A percentile compares a stretch with the other conserved stretches of the same genome.
These are phyloP conservation scores for Pseudopyrenochaeta lycopersici DNA, from an alignment of 2,329 filamentous ascomycete genomes.

Conservation along the genomic window DNA sequence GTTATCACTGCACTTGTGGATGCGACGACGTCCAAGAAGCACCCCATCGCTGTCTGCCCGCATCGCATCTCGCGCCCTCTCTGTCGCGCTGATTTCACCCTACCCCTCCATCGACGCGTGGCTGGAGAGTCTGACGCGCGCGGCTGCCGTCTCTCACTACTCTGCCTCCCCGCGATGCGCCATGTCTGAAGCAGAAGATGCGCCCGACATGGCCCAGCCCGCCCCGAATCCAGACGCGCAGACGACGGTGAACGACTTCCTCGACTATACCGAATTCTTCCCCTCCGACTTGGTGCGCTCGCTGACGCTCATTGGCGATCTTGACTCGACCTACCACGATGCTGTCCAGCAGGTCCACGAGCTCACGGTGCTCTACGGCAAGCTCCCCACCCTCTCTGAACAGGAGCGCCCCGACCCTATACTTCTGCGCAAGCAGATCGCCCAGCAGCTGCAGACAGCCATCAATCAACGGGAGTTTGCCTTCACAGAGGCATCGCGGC, in stretches of 20 bases:
- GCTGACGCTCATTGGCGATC: constrained; percentile 66
- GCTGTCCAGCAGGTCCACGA: constrained; percentile 57
- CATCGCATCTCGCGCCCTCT: constrained; percentile 22
- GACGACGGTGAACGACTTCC: constrained; percentile 72
- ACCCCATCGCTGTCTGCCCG: constrained; percentile 19
- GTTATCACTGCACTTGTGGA: constrained; percentile 4
- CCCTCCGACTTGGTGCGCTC: constrained; percentile 71
- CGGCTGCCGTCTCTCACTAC: constrained; percentile 42
- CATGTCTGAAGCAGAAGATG: constrained; percentile 47
- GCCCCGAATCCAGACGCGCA: constrained; percentile 70
- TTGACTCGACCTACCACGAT: constrained; percentile 55
- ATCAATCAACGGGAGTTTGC: constrained; percentile 65
- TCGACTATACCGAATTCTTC: constrained; percentile 75
- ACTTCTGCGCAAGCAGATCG: constrained; percentile 64
- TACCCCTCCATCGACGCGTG: constrained; percentile 47
- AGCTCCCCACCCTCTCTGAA: constrained; percentile 60
- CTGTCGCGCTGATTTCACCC: constrained; percentile 40
- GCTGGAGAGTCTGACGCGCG: constrained; percentile 50
- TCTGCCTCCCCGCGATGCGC: constrained; percentile 44
- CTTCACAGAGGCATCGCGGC: constrained; percentile 64
- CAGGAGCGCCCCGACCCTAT: constrained; percentile 61
- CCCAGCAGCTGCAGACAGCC: constrained; percentile 62
- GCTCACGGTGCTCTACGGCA: constrained; percentile 58
- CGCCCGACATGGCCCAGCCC: constrained; percentile 45
- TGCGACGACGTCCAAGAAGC: constrained; percentile 15